Evolutionary conservation across 164 flowering plant genomes (phyloP).

Genomic region (Saururus chinensis): DNA sequence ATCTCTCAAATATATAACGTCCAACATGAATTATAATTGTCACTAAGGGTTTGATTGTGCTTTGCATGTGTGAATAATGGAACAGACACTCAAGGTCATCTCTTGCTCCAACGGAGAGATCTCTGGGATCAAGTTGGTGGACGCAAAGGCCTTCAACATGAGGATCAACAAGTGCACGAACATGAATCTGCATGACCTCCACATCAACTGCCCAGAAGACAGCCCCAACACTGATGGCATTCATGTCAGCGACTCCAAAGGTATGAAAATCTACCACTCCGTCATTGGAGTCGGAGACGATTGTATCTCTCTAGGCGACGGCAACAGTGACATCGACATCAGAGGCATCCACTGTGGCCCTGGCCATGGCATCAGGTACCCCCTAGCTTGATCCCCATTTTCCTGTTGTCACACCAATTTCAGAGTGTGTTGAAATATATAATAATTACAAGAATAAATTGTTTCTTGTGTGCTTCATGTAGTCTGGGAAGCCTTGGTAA

Average conservation of each 20-base stretch:
- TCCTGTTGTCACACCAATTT: too few relatives aligned
- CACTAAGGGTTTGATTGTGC: too few relatives aligned
- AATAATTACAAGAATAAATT: too few relatives aligned
- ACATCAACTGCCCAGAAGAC: constrained; percentile 31
- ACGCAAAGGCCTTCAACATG: constrained; percentile 39
- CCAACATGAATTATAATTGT: too few relatives aligned
- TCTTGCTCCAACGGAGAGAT: constrained; percentile 26
- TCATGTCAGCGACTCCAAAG: constrained; percentile 10
- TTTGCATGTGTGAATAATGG: too few relatives aligned
- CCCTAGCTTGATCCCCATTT: too few relatives aligned
- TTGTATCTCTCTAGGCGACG: constrained; percentile 56
- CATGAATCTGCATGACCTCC: constrained; percentile 13
- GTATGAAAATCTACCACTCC: constrained; percentile 23
- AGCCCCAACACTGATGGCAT: constrained; percentile 41
- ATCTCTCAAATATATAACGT: too few relatives aligned
- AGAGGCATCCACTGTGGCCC: constrained; percentile 47
- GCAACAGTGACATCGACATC: constrained; percentile 36
- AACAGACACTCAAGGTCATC: constrained; percentile 45
- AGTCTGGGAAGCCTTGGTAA: constrained; percentile 38
- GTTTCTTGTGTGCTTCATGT: constrained; percentile 4
- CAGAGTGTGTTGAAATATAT: too few relatives aligned
- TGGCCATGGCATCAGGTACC: constrained; percentile 74
- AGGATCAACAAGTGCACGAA: constrained; percentile 9
- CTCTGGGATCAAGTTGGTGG: constrained; percentile 16
- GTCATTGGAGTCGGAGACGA: constrained; percentile 53